Conservation (phyloP, 305 asterid genomes). For the Caryopteris hybrid region DNA sequence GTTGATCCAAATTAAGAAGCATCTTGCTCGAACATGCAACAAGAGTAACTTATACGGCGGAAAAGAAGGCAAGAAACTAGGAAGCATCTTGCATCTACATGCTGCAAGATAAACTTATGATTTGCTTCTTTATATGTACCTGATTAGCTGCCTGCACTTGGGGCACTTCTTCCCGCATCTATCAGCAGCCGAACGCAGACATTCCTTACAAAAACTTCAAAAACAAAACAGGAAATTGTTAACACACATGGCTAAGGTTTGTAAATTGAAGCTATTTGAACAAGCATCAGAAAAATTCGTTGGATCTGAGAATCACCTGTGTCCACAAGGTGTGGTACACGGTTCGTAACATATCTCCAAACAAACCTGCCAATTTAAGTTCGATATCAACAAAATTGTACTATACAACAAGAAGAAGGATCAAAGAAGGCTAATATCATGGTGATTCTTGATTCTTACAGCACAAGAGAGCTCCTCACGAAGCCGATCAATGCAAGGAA, state of each 20-base stretch:
- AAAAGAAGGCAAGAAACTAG: neutral
- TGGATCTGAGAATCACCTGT: constrained; percentile 46
- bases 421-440: no score
- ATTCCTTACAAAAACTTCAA: constrained; percentile 72
- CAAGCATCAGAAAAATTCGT: neutral
- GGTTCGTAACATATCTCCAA: constrained; percentile 91
- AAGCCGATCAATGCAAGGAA: constrained; percentile 77
- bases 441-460: constrained; percentile 31
- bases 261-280: neutral
- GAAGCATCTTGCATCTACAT: neutral
- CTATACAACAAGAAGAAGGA: no score
- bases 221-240: neutral
- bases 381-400: neutral
- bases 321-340: constrained; percentile 97
- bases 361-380: constrained; percentile 56
- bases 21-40: no score
- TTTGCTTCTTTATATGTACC: constrained; percentile 35
- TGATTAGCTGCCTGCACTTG: constrained; percentile 88
- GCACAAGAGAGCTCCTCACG: constrained; percentile 96
- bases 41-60: no score
- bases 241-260: neutral
- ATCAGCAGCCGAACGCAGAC: constrained; percentile 84
- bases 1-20: neutral
- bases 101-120: neutral
- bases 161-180: constrained; percentile 95